A percentile compares a stretch with the other conserved stretches of the same genome.
Evolutionary conservation across 805 yeast species (phyloP).

Genomic region (Lachancea fermentati): DNA sequence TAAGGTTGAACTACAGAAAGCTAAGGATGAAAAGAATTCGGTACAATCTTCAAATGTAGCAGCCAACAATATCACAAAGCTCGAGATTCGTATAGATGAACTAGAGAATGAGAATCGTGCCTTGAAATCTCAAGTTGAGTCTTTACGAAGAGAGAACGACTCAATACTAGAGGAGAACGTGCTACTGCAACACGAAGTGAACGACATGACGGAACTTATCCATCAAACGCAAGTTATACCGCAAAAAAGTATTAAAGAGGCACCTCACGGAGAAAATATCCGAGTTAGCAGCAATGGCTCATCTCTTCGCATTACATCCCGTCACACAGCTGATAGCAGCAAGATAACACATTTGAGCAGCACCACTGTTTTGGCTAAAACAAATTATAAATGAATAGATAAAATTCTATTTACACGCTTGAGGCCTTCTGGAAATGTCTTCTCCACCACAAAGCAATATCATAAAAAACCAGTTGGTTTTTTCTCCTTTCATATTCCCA

Average conservation of each 20-base stretch:
- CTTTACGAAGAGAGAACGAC: slow-evolving; percentile 14
- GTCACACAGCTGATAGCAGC: background rate
- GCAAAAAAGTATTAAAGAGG: background rate
- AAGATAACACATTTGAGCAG: slow-evolving; percentile 4
- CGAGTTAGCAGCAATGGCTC: slow-evolving; percentile 12
- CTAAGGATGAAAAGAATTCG: background rate
- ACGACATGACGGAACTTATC: slow-evolving; percentile 10
- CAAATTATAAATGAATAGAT: slow-evolving; percentile 5
- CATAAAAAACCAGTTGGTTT: slow-evolving; percentile 27
- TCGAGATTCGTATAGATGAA: slow-evolving; percentile 19
- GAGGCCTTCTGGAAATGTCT: slow-evolving; percentile 4
- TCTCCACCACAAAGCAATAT: slow-evolving; percentile 27
- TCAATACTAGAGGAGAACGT: slow-evolving; percentile 17
- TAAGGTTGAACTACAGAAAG: slow-evolving; percentile 4
- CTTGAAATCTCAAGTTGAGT: slow-evolving; percentile 8
- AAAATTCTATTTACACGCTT: slow-evolving; percentile 4
- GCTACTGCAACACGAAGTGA: slow-evolving; percentile 18
- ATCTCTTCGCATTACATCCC: slow-evolving; percentile 8
- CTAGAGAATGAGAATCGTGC: slow-evolving; percentile 15
- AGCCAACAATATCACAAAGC: no score
- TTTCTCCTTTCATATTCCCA: slow-evolving; percentile 23
- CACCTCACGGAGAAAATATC: background rate
- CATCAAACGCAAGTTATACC: background rate
- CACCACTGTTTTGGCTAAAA: slow-evolving; percentile 5
- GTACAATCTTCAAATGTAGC: no score